phyloP scores from a whole-genome alignment of 1,139 yeast genomes.

The Blastobotrys buckinghamii region DNA sequence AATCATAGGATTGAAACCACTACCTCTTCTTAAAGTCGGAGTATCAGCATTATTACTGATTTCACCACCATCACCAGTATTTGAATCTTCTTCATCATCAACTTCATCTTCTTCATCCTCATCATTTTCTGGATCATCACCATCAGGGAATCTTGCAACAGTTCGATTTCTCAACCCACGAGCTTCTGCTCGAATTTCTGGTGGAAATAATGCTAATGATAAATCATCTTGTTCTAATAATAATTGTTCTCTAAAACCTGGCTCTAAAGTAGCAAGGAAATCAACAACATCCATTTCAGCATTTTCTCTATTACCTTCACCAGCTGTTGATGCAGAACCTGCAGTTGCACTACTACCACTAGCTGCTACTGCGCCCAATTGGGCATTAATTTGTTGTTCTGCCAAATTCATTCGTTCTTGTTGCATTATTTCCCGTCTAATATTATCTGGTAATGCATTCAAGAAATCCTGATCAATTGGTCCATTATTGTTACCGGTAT shows the following conservation, averaged over 20 bases:
- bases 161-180: constrained; percentile 26
- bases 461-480: constrained; percentile 80
- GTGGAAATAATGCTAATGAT: constrained; percentile 30
- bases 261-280: constrained; percentile 34
- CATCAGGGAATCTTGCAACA: constrained; percentile 18
- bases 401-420: constrained; percentile 44
- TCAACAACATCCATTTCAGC: constrained; percentile 29
- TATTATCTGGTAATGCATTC: constrained; percentile 70
- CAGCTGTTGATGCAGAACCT: not conserved
- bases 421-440: constrained; percentile 66
- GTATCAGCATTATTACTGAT: not conserved
- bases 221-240: constrained; percentile 34
- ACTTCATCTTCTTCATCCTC: constrained; percentile 14
- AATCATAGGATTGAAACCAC: not conserved
- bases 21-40: not conserved
- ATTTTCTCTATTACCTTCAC: constrained; percentile 1
- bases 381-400: constrained; percentile 14
- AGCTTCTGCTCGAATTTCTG: constrained; percentile 32
- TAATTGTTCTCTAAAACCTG: constrained; percentile 32
- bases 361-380: no score
- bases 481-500: constrained; percentile 28
- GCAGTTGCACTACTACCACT: constrained; percentile 10
- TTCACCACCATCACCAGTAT: not conserved
- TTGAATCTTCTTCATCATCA: constrained; percentile 20
- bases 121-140: not conserved